Evolutionary conservation across 257 asterid genomes (phyloP), one percentile per base, ranked within the genome.

Genomic region (Ligustrum vulgare): DNA sequence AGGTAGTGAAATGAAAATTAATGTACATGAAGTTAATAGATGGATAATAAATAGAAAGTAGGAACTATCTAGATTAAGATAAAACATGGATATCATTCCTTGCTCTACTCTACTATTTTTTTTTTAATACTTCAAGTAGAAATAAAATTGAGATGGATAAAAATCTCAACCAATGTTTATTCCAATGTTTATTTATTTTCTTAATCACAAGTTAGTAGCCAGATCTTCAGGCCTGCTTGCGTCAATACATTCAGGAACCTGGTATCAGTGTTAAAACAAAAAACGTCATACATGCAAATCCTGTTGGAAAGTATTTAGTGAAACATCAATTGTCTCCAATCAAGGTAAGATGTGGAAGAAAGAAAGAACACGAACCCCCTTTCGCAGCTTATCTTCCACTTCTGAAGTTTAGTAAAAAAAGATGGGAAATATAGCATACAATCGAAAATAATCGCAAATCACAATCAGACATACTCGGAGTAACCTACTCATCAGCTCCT

Each of bases 181-280:
- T 92, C 96, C 96, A 70, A 90, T 82, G 76, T 90, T 90, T 39
- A 90, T 82, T 66, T 90, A 80, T 88, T 92, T 70, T 79, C 88
- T 73, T 90, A 88, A 76, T 90, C 96, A 62, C 96, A 93, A 39
- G 96, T 90, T 9, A 90, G 82, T 64, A 90, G 79, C 96, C 96
- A 90, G 36, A 90, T 84, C 76, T 88, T 90, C 70, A 90, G 60
- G n/a, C 96, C 93, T 18, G 96, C 92, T 80, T 90, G 93, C 31
- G 90, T 90, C 96, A 0, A 90, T 90, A 85, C 96, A 90, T 67
- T 89, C 84, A 60, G 93, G 93, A 67, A 90, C 96, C 96, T 90
- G 74, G 28, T 28, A 79, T 64, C 66, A 70, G 8, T 0, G 60
- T 36, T 31, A 23, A 35, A 70, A 5, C 63, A 45, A n/a, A 4